Evolutionary conservation across 164 flowering plant genomes (phyloP).

Genomic region (Kalanchoe fedtschenkoi): DNA sequence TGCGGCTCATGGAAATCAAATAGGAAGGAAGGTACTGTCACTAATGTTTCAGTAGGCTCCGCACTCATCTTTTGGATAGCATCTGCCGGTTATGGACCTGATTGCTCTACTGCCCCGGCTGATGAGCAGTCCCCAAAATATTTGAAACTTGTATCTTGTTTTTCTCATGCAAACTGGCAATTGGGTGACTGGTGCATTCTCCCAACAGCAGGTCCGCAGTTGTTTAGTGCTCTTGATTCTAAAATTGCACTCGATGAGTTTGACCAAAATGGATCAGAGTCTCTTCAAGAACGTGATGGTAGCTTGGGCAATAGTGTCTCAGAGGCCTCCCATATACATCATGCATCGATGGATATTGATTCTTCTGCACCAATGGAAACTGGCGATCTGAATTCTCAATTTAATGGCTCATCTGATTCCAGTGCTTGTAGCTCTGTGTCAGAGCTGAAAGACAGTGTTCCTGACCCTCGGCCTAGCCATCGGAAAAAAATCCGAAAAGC

Average conservation of each 20-base stretch:
- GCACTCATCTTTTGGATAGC: constrained; percentile 89
- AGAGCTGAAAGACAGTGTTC: constrained; percentile 43
- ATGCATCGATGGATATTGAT: constrained; percentile 36
- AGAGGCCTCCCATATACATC: constrained; percentile 28
- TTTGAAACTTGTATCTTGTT: constrained; percentile 69
- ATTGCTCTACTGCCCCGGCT: constrained; percentile 64
- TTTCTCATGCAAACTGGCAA: constrained; percentile 90
- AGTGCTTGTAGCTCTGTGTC: constrained; percentile 38
- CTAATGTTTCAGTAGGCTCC: constrained; percentile 74
- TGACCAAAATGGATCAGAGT: constrained; percentile 21
- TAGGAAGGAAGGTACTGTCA: constrained; percentile 75
- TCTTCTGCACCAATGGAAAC: constrained; percentile 20
- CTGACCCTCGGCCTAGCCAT: constrained; percentile 56
- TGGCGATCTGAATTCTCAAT: constrained; percentile 16
- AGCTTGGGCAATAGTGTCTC: constrained; percentile 22
- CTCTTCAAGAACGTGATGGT: constrained; percentile 20
- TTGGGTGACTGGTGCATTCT: constrained; percentile 93
- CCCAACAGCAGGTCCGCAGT: constrained; percentile 27
- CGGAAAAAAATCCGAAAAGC: constrained; percentile 78
- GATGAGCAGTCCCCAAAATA: constrained; percentile 87
- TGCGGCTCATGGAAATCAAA: constrained; percentile 81
- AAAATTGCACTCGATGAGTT: constrained; percentile 22
- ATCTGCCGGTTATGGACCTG: constrained; percentile 83
- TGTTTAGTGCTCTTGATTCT: constrained; percentile 24
- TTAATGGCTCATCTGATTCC: constrained; percentile 23